Evolutionary conservation across 192 early-diverging fungal species (phyloP).

Genomic region (Coemansia sp.): DNA sequence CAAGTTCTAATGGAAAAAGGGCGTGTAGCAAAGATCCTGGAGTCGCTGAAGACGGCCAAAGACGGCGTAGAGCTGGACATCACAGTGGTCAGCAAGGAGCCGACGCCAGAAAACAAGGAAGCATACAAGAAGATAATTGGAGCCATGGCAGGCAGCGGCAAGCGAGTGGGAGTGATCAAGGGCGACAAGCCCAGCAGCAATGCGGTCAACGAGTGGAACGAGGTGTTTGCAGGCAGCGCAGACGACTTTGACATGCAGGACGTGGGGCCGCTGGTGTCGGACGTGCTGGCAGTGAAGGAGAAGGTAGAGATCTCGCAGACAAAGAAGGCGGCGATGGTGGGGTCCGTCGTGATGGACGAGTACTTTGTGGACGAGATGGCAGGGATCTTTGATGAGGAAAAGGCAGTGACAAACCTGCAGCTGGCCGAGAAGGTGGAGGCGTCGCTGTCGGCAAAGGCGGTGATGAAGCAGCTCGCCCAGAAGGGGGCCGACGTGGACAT

Average conservation of each 20-base stretch:
- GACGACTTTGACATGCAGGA: constrained; percentile 67
- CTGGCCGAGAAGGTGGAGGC: constrained; percentile 73
- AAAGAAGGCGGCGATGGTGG: constrained; percentile 68
- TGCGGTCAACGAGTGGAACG: constrained; percentile 76
- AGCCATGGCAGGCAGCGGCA: constrained; percentile 36
- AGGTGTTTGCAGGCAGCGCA: constrained; percentile 54
- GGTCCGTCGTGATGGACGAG: constrained; percentile 76
- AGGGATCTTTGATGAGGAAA: constrained; percentile 82
- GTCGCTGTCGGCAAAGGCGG: constrained; percentile 65
- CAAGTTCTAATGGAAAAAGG: constrained; percentile 11
- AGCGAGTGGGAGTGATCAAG: constrained; percentile 66
- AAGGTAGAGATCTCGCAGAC: constrained; percentile 79
- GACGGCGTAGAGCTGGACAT: constrained; percentile 71
- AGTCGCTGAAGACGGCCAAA: constrained; percentile 43
- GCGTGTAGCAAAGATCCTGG: constrained; percentile 61
- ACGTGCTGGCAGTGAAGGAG: constrained; percentile 83
- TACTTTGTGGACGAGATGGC: constrained; percentile 86
- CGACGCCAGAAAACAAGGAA: constrained; percentile 60
- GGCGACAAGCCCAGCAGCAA: constrained; percentile 78
- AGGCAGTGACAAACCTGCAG: constrained; percentile 79
- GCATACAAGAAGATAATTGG: constrained; percentile 61
- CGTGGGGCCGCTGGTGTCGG: constrained; percentile 66
- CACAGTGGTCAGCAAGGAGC: constrained; percentile 73
- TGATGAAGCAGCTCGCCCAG: constrained; percentile 63
- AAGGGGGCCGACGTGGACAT: constrained; percentile 68